A percentile compares a stretch with the other conserved stretches of the same genome.
phyloP scores from a whole-genome alignment of 2,329 filamentous ascomycete genomes.

The Fusarium sp. region DNA sequence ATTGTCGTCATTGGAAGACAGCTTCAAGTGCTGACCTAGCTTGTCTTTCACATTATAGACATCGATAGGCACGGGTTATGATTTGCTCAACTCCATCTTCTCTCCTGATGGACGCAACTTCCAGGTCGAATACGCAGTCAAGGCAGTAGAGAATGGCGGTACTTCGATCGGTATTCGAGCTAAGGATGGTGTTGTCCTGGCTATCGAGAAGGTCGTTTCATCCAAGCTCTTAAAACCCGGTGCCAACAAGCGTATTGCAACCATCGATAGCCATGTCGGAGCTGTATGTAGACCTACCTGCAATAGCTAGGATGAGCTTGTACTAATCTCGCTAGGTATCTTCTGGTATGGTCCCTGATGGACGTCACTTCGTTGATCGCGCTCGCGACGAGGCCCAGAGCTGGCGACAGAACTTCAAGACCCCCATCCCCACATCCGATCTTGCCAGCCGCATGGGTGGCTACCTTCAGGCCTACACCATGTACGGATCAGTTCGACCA shows the following conservation, averaged over 20 bases:
- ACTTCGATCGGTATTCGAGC: slow-evolving; percentile 96
- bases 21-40: slow-evolving; percentile 41
- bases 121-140: slow-evolving; percentile 98
- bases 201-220: slow-evolving; percentile 94
- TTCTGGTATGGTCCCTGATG: slow-evolving; percentile 93
- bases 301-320: not conserved
- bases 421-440: slow-evolving; percentile 87
- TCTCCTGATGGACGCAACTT: slow-evolving; percentile 99
- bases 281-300: slow-evolving; percentile 71
- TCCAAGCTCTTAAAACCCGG: slow-evolving; percentile 95
- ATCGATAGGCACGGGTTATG: slow-evolving; percentile 99
- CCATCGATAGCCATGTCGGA: slow-evolving; percentile 91
- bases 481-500: slow-evolving; percentile 95
- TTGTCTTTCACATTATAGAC: slow-evolving; percentile 68
- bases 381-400: slow-evolving; percentile 91
- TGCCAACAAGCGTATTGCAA: slow-evolving; percentile 97
- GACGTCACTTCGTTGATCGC: slow-evolving; percentile 92
- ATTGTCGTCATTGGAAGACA: slow-evolving; percentile 40
- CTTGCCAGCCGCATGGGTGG: slow-evolving; percentile 93
- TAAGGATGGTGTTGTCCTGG: slow-evolving; percentile 96
- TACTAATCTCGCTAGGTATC: slow-evolving; percentile 68
- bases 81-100: slow-evolving; percentile 99
- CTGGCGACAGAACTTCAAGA: slow-evolving; percentile 95
- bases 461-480: slow-evolving; percentile 96
- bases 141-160: slow-evolving; percentile 97